These are phyloP conservation scores for Theobroma grandiflorum DNA, from an alignment of 441 rosid genomes.

Conservation along the genomic window DNA sequence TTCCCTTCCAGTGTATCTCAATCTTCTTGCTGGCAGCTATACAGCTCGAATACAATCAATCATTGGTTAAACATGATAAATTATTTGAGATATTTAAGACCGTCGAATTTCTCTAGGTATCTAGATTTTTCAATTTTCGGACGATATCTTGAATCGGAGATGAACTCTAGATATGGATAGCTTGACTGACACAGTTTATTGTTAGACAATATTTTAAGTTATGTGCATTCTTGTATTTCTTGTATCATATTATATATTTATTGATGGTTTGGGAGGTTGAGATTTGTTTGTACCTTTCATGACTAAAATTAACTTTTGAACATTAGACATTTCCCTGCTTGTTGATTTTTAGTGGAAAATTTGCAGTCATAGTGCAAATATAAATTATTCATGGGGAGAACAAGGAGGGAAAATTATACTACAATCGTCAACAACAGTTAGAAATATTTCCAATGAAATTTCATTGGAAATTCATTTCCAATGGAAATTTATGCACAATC, in stretches of 20 bases:
- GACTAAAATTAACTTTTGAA: not conserved
- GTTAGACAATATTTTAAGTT: not conserved
- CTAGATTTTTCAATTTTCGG: not conserved
- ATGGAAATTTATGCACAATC: no score
- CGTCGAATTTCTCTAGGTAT: not conserved
- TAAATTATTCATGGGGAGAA: not conserved
- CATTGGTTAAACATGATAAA: not conserved
- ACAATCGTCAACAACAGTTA: not conserved
- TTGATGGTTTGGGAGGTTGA: not conserved
- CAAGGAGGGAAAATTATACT: conserved; percentile 16
- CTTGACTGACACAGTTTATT: not conserved
- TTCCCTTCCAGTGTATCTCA: not conserved
- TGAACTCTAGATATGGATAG: not conserved
- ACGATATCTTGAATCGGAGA: not conserved
- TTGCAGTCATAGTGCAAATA: not conserved
- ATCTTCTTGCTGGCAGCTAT: not conserved
- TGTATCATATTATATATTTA: no score
- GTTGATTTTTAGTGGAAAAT: not conserved
- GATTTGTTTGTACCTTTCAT: not conserved
- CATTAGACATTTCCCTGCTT: not conserved
- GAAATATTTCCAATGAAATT: no score
- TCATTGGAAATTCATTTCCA: no score
- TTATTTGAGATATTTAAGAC: not conserved
- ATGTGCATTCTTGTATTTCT: not conserved
- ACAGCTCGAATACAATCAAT: not conserved